phyloP scores from a whole-genome alignment of 495 filamentous ascomycete species.

The Neurospora sp. region DNA sequence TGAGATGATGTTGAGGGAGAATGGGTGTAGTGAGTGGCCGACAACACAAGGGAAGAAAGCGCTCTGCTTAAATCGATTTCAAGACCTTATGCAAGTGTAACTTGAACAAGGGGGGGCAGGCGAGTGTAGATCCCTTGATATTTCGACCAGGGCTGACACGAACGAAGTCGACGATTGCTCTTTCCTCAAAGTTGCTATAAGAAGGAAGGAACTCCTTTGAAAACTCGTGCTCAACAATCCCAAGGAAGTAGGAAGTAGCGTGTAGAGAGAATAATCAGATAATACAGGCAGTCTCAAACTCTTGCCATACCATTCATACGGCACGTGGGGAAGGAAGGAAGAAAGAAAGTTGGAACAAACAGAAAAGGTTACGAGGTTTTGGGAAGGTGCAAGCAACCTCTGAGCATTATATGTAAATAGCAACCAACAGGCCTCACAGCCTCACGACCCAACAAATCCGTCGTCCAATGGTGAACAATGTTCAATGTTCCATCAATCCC shows the following conservation, averaged over 20 bases:
- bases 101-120: not conserved
- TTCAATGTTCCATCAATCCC: not conserved
- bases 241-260: not conserved
- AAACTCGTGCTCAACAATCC: not conserved
- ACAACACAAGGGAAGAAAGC: not conserved
- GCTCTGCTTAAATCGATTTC: not conserved
- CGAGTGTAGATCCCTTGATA: not conserved
- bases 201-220: not conserved
- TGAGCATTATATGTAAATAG: not conserved
- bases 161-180: not conserved
- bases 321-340: not conserved
- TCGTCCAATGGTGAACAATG: not conserved
- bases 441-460: not conserved
- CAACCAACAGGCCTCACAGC: not conserved
- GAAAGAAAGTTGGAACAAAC: not conserved
- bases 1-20: not conserved
- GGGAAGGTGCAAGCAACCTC: not conserved
- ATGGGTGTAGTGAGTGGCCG: not conserved
- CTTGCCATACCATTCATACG: not conserved
- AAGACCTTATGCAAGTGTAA: not conserved
- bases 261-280: not conserved
- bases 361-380: not conserved
- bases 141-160: not conserved
- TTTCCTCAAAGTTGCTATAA: not conserved
- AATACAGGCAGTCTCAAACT: not conserved